These are phyloP conservation scores for Asterophora parasitica DNA, from an alignment of 768 basidiomycete species.

Conservation along the genomic window DNA sequence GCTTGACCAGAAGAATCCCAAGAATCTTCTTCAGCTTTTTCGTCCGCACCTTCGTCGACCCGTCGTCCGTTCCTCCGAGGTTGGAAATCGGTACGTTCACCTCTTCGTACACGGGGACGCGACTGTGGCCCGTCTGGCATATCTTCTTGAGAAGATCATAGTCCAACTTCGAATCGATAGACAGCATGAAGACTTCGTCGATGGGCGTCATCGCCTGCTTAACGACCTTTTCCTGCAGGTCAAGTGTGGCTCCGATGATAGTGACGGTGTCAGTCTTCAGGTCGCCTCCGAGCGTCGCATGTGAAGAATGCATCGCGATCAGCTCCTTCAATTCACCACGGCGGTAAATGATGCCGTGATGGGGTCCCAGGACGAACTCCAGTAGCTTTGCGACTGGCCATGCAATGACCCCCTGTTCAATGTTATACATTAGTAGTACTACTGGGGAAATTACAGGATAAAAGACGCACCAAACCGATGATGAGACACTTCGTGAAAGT, in stretches of 20 bases:
- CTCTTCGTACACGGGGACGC: slow-evolving; percentile 80
- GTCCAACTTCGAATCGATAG: slow-evolving; percentile 78
- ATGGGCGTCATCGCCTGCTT: slow-evolving; percentile 84
- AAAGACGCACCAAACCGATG: slow-evolving; percentile 52
- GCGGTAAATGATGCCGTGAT: slow-evolving; percentile 90
- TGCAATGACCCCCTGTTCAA: slow-evolving; percentile 57
- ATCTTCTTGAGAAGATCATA: slow-evolving; percentile 75
- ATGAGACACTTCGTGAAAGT: slow-evolving; percentile 63
- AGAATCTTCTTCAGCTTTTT: slow-evolving; percentile 75
- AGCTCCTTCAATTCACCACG: slow-evolving; percentile 84
- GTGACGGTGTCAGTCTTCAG: slow-evolving; percentile 82
- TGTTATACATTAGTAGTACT: not conserved
- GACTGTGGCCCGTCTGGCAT: slow-evolving; percentile 75
- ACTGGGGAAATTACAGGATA: slow-evolving; percentile 1
- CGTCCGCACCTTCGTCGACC: slow-evolving; percentile 24
- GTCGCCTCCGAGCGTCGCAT: slow-evolving; percentile 76
- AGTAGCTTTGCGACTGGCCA: slow-evolving; percentile 87
- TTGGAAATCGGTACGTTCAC: slow-evolving; percentile 52
- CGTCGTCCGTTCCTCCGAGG: slow-evolving; percentile 12
- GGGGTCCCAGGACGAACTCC: slow-evolving; percentile 70
- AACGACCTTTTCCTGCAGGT: slow-evolving; percentile 84
- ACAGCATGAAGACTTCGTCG: slow-evolving; percentile 79
- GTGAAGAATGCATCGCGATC: slow-evolving; percentile 80
- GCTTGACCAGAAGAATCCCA: slow-evolving; percentile 85
- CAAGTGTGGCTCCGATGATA: slow-evolving; percentile 86